Conservation (phyloP, 352 stramenopile genomes). For the Globisporangium nodosum region DNA sequence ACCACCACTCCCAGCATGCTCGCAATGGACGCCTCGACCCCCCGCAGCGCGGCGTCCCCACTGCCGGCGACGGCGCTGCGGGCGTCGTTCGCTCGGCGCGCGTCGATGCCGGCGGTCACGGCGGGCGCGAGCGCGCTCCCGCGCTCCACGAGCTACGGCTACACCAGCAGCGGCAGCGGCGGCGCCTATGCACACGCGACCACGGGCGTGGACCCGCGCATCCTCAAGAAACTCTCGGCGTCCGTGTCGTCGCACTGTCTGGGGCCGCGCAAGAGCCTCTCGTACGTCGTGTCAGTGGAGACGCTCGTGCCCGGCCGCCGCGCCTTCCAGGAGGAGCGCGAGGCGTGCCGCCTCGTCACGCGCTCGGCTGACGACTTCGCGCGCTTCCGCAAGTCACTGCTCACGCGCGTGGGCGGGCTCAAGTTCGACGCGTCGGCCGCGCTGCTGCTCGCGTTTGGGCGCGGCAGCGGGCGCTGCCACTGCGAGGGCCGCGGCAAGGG, state of each 20-base stretch:
- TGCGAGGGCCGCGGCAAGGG: conserved; percentile 42
- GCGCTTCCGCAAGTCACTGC: conserved; percentile 67
- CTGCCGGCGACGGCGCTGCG: not conserved
- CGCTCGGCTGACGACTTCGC: conserved; percentile 78
- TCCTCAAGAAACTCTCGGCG: conserved; percentile 76
- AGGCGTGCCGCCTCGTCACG: conserved; percentile 64
- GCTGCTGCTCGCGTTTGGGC: conserved; percentile 18
- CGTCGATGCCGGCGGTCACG: conserved; percentile 10
- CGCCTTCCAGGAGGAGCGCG: conserved; percentile 52
- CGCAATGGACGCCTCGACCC: not conserved
- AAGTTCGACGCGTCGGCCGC: conserved; percentile 25
- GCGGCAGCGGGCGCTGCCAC: conserved; percentile 37
- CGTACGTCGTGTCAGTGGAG: conserved; percentile 76
- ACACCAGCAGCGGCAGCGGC: not conserved
- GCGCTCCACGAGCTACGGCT: conserved; percentile 5
- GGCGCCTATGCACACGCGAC: conserved; percentile 13
- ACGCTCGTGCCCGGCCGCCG: conserved; percentile 52
- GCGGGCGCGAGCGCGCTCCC: not conserved
- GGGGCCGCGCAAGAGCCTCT: conserved; percentile 64
- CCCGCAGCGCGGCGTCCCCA: conserved; percentile 3
- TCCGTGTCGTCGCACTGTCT: conserved; percentile 68
- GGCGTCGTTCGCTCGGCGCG: conserved; percentile 11
- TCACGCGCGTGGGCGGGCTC: conserved; percentile 44
- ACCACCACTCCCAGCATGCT: conserved; percentile 2
- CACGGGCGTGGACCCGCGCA: conserved; percentile 62